Percentiles rank a stretch among this genome's conserved stretches.
phyloP scores from a whole-genome alignment of 257 asterid species.

The Lantana camara region DNA sequence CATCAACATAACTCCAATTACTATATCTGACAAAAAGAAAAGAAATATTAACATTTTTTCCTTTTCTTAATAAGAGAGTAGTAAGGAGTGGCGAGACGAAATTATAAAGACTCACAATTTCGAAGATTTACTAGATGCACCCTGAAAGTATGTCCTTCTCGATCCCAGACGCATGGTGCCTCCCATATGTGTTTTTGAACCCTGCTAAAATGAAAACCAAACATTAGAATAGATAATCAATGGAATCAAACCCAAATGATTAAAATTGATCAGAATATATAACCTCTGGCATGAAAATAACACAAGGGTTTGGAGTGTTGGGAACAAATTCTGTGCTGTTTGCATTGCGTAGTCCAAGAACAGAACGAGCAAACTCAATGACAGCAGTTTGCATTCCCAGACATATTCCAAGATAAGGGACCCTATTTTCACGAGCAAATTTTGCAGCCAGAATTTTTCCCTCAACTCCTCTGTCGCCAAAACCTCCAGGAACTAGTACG shows the following conservation, averaged over 20 bases:
- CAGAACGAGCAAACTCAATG: conserved; percentile 66
- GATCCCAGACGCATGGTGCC: conserved; percentile 91
- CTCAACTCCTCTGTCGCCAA: conserved; percentile 88
- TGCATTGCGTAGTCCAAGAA: conserved; percentile 65
- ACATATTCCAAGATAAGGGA: conserved; percentile 80
- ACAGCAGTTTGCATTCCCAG: conserved; percentile 83
- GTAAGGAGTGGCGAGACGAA: neutral
- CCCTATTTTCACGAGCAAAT: conserved; percentile 71
- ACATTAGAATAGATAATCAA: conserved; percentile 15
- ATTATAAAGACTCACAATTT: no score
- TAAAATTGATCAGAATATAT: conserved; percentile 9
- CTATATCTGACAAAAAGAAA: conserved; percentile 57
- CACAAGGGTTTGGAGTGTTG: conserved; percentile 59
- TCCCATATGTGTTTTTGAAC: conserved; percentile 84
- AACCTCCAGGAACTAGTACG: conserved; percentile 80
- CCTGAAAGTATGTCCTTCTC: conserved; percentile 70
- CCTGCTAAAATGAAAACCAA: conserved; percentile 42
- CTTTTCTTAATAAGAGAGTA: conserved; percentile 5
- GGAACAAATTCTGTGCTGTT: conserved; percentile 77
- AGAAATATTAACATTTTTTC: neutral
- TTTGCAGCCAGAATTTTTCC: conserved; percentile 82
- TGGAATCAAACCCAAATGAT: neutral
- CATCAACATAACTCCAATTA: conserved; percentile 60
- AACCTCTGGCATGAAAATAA: conserved; percentile 84
- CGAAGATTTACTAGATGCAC: neutral